Evolutionary conservation across 2,329 filamentous ascomycete genomes (phyloP), one percentile per base, ranked within the genome.

Genomic region (Aspergillus luchuensis): DNA sequence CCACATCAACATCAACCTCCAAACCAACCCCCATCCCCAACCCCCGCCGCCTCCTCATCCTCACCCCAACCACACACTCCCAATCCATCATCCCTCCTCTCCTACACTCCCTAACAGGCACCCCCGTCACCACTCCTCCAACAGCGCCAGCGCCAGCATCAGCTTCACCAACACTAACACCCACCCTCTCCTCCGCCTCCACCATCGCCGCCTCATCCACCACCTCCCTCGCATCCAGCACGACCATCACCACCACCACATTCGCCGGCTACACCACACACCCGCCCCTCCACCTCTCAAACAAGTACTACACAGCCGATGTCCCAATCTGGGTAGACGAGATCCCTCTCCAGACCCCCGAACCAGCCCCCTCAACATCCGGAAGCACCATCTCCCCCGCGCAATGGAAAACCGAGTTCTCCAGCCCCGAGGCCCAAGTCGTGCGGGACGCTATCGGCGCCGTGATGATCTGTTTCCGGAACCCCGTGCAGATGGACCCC

Each of bases 281-380:
- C 61, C 68, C 76, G 2, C 78, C 79, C 5, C 69, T 81, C 30
- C 68, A 60, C 5, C 66, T 81, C 50, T 50, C 68, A 50, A 81
- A 78, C 45, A 78, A 75, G 64, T 81, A 81, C 66, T 81, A 81
- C 62, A 70, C 64, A 4, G 72, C 77, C 5, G 76, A 80, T 15
- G 69, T 81, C 21, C 77, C 75, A 15, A 72, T 81, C 48, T 81
- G 79, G 79, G 79, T 81, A 19, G 79, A 81, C 56, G 79, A 81
- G 64, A 71, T 81, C 17, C 53, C 53, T 11, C 53, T 56, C 56
- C 5, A 21, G 19, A 21, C 19, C 19, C 19, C 19, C 17, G 19
- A 21, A 21, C 19, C 19, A 21, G 33, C 52, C 21, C 3, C 49
- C 11, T 25, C 56, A 13, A 25, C 52, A 6, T 39, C 54, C 19